Percentiles rank a stretch among this genome's conserved stretches.
phyloP scores from a whole-genome alignment of 2,329 filamentous ascomycete species.

The Fusarium sp. region DNA sequence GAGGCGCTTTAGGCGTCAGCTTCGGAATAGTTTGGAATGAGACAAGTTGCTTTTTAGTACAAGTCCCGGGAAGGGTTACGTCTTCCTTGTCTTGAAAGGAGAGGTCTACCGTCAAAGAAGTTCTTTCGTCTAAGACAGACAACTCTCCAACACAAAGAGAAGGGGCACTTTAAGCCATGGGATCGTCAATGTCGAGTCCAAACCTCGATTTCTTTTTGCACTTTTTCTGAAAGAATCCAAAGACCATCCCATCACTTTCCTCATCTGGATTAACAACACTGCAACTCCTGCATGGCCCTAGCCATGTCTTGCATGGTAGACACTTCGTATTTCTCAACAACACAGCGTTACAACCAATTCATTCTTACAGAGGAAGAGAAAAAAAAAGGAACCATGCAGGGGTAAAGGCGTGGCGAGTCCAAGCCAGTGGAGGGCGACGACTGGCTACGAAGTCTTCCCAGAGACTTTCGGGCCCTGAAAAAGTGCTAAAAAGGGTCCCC shows the following conservation, averaged over 20 bases:
- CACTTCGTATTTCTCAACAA: conserved; percentile 30
- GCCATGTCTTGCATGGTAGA: conserved; percentile 10
- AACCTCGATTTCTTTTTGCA: neutral
- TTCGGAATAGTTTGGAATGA: conserved; percentile 17
- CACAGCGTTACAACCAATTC: neutral
- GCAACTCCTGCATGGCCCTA: neutral
- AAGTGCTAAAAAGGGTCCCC: conserved; percentile 21
- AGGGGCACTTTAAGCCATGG: conserved; percentile 20
- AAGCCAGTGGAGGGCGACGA: conserved; percentile 16
- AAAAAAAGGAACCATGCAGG: conserved; percentile 29
- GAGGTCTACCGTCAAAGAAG: neutral
- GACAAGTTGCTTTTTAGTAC: conserved; percentile 16
- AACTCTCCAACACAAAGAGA: neutral
- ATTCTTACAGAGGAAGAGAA: neutral
- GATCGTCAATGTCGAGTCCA: conserved; percentile 21
- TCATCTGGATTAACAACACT: conserved; percentile 17
- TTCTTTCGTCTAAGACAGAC: conserved; percentile 2
- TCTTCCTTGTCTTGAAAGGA: neutral
- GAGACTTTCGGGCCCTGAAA: conserved; percentile 7
- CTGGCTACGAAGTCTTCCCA: conserved; percentile 25
- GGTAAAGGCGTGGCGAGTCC: conserved; percentile 29
- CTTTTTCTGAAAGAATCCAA: conserved; percentile 11
- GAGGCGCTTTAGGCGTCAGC: conserved; percentile 22
- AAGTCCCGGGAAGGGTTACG: conserved; percentile 10
- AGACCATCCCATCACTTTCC: conserved; percentile 33